Conservation (phyloP, 2,329 filamentous ascomycete species). For the Arthrinium phaeospermum region DNA sequence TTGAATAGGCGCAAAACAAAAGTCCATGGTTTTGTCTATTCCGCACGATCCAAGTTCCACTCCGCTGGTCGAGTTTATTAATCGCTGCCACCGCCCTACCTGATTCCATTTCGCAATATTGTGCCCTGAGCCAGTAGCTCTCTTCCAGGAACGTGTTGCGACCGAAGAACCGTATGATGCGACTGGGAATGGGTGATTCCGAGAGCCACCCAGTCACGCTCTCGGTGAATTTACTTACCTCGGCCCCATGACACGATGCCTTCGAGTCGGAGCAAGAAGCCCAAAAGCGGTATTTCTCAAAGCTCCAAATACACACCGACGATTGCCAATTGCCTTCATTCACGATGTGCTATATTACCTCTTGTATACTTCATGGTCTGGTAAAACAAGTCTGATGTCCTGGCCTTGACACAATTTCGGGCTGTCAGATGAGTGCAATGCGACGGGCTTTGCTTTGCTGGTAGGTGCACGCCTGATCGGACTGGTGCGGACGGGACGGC, state of each 20-base stretch:
- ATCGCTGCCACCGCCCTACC: background rate
- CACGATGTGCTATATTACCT: background rate
- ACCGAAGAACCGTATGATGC: background rate
- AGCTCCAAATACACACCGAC: background rate
- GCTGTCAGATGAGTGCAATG: background rate
- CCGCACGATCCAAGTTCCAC: no score
- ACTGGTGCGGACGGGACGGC: constrained; percentile 1
- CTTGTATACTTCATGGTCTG: background rate
- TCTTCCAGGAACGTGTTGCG: background rate
- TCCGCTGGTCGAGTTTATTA: background rate
- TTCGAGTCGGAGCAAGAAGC: background rate
- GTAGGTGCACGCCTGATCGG: background rate
- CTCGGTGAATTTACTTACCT: background rate
- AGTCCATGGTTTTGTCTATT: no score
- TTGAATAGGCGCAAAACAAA: no score
- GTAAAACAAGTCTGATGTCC: background rate
- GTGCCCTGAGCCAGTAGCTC: background rate
- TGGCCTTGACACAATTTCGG: background rate
- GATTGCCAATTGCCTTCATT: background rate
- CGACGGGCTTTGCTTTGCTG: background rate
- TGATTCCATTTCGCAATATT: background rate
- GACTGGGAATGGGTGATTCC: background rate
- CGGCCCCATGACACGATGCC: background rate
- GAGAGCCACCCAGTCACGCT: background rate
- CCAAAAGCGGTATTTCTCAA: background rate